Evolutionary conservation across 305 asterid species (phyloP).

Genomic region (Lippia alba): DNA sequence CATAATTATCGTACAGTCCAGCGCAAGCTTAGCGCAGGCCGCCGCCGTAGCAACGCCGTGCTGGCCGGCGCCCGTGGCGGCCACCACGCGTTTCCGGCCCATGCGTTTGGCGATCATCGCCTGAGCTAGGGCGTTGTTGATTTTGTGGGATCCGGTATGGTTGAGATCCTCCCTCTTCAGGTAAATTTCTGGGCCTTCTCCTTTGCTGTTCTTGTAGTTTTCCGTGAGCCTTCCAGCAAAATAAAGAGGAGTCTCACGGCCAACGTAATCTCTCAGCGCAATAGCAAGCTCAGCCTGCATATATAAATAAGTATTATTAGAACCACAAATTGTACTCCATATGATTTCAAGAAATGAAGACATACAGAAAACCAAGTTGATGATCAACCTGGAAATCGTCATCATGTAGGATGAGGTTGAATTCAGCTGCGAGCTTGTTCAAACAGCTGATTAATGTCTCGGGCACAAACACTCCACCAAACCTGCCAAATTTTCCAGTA

Average conservation of each 20-base stretch:
- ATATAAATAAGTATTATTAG: too few relatives aligned
- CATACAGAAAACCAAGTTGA: too few relatives aligned
- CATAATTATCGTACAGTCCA: conserved; percentile 68
- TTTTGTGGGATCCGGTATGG: conserved; percentile 83
- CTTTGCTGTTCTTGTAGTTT: conserved; percentile 54
- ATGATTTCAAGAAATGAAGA: too few relatives aligned
- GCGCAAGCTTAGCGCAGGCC: conserved; percentile 68
- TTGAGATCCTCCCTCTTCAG: conserved; percentile 81
- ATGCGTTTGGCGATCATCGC: conserved; percentile 84
- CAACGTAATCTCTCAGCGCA: conserved; percentile 69
- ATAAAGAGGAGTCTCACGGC: conserved; percentile 85
- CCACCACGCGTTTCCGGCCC: conserved; percentile 48
- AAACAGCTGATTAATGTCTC: conserved; percentile 67
- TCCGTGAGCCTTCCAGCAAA: conserved; percentile 68
- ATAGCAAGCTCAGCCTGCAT: conserved; percentile 58
- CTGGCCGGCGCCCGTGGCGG: conserved; percentile 87
- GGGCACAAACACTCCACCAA: conserved; percentile 79
- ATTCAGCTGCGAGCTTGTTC: conserved; percentile 60
- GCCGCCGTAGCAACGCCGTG: conserved; percentile 88
- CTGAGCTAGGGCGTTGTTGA: conserved; percentile 87
- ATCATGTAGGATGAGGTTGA: conserved; percentile 54
- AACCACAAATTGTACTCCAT: too few relatives aligned
- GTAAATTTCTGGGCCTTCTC: conserved; percentile 73
- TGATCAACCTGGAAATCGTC: conserved; percentile 62
- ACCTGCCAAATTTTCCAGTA: conserved; percentile 71